Percentiles rank a stretch among this genome's conserved stretches.
Evolutionary conservation across 2,329 filamentous ascomycete species (phyloP).

Genomic region (Didymella exigua): DNA sequence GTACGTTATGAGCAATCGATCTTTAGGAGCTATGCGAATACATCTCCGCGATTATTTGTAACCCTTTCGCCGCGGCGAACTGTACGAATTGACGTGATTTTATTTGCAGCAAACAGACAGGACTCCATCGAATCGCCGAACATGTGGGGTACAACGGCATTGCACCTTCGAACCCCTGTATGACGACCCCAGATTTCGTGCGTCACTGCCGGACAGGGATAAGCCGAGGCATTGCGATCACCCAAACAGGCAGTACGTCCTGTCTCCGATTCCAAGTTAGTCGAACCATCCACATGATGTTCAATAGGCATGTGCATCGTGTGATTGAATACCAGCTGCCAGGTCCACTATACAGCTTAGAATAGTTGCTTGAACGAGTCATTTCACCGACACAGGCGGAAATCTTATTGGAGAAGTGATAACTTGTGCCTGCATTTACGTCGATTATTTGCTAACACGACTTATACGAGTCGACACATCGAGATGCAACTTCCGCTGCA

Average conservation of each 20-base stretch:
- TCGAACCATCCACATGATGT: not conserved
- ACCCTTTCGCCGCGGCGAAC: too few species aligned
- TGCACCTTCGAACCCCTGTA: conserved; percentile 21
- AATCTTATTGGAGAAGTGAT: conserved; percentile 4
- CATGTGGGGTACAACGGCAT: conserved; percentile 6
- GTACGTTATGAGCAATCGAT: not conserved
- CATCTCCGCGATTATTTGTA: not conserved
- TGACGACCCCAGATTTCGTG: conserved; percentile 18
- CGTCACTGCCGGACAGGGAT: not conserved
- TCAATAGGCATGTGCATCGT: not conserved
- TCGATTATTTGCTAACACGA: not conserved
- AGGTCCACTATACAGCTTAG: conserved; percentile 1
- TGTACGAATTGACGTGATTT: not conserved
- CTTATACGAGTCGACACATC: not conserved
- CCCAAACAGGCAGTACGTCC: conserved; percentile 6
- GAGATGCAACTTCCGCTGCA: not conserved
- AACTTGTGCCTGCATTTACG: not conserved
- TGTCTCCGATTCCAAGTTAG: conserved; percentile 1
- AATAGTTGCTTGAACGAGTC: not conserved
- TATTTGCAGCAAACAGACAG: not conserved
- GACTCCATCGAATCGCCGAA: not conserved
- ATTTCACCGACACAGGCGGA: not conserved
- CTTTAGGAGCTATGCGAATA: not conserved
- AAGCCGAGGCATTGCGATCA: not conserved
- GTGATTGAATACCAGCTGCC: conserved; percentile 1